Base-by-base conservation (phyloP, 202 grass and related monocot species). In the Hordeum pubiflorum region DNA sequence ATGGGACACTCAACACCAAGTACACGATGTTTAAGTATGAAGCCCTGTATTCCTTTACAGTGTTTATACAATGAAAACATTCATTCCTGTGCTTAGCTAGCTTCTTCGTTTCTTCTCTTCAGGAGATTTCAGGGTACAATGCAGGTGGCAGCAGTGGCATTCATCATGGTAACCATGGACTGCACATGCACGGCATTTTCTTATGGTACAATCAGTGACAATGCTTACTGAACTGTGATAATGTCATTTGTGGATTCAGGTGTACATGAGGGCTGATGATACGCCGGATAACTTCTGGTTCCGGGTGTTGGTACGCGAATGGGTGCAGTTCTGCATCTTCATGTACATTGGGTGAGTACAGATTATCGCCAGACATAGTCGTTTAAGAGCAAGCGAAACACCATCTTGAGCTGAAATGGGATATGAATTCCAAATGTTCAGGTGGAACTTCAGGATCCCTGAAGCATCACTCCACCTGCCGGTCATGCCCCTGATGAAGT, bases 111-210 rank as follows among this genome's bases (percentile, higher is more conserved):
- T 74, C 9, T 21, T 15, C 31, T 32, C 31, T 59, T 32, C 89
- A 94, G 95, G 92, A 94, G 90, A 89, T 98, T 98, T 87, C 95
- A 94, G 85, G 86, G 86, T 15, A 92, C 92, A 55, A 98, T 98
- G 95, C 95, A 98, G 84, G 88, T 98, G 52, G 88, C 90, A 8
- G 90, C 90, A 37, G 76, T 98, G 58, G 86, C 85, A 81, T 93
- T 94, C 77, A 93, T 98, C 91, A 78, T 98, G 92, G 95, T 98
- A 54, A 54, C 17, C 3, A 93, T 1, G 61, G n/a, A 4, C 0
- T 79, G 8, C 10, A 0, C 18, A 38, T 67, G 33, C 18, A 36
- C 18, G 2, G 0, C 60, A 23, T n/a, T n/a, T 21, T 62, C n/a
- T 39, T 40, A 31, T 38, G 26, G 2, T 34, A 23, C 23, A 27